A percentile compares a stretch with the other conserved stretches of the same genome.
phyloP scores from a whole-genome alignment of 2,329 filamentous ascomycete species.

The Biscogniauxia mediterranea region DNA sequence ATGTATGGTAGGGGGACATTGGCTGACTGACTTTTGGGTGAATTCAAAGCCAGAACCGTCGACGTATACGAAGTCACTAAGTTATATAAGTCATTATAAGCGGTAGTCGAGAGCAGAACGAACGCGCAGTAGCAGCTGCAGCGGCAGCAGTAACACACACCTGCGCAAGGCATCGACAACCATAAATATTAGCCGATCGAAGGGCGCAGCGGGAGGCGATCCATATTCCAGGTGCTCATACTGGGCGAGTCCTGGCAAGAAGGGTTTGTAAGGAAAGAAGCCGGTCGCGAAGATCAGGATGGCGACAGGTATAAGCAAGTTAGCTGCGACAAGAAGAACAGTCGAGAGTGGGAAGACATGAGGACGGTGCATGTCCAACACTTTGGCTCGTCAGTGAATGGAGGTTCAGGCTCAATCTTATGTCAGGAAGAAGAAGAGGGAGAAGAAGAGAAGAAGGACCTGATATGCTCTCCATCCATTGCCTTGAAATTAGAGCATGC shows the following conservation, averaged over 20 bases:
- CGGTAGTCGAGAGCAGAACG: not conserved
- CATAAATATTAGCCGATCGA: conserved; percentile 94
- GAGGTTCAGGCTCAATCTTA: not conserved
- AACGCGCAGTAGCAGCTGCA: not conserved
- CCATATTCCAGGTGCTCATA: conserved; percentile 58
- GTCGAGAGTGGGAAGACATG: conserved; percentile 30
- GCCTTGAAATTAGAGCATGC: not conserved
- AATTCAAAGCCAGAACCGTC: conserved; percentile 78
- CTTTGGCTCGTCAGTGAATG: not conserved
- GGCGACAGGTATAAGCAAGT: conserved; percentile 73
- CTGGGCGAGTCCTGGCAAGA: conserved; percentile 78
- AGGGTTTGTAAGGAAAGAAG: conserved; percentile 97
- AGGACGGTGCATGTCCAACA: conserved; percentile 29
- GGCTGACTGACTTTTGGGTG: conserved; percentile 72
- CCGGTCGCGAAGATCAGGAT: conserved; percentile 78
- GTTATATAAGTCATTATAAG: conserved; percentile 15
- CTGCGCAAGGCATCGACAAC: conserved; percentile 92
- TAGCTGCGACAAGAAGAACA: conserved; percentile 61
- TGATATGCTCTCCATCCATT: not conserved
- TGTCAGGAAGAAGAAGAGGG: not conserved
- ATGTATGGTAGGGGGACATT: no score
- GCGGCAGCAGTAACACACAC: conserved; percentile 42
- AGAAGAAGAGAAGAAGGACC: not conserved
- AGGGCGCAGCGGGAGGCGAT: conserved; percentile 63
- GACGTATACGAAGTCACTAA: conserved; percentile 89